Evolutionary conservation across 148 eudicot genomes (phyloP), one percentile per base, ranked within the genome.

Genomic region (Camellia sinensis): DNA sequence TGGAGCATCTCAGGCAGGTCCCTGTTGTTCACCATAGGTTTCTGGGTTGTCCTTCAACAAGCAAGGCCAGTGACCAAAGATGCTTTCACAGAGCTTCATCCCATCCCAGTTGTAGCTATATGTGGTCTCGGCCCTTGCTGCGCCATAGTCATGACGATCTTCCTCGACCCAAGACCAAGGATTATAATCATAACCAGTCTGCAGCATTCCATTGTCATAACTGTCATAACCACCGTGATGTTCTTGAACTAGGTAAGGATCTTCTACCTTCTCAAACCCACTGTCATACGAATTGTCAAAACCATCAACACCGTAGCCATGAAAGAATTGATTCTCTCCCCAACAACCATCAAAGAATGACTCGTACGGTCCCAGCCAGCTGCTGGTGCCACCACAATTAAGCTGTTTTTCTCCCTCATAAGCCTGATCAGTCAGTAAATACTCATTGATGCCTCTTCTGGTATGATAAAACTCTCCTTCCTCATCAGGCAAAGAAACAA

Each of bases 1-100:
- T 3, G 0, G 12, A 11, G n/a, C 50, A 40, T 40, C 45, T 74
- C 64, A 57, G 37, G 64, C 64, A 54, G 18, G 64, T 56, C 64
- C 46, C 14, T 14, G 5, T 22, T 22, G 29, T n/a, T 72, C 60
- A 52, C 12, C 40, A 54, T 73, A 73, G 10, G 22, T 62, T 40
- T 61, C 80, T 6, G 21, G 57, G 61, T 64, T 50, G 5, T 44
- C 18, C 44, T 14, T 4, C 5, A 22, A 46, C 71, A 65, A 10
- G 14, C 45, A 52, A 53, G 80, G 80, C 73, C 73, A 70, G 67
- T 41, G n/a, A 70, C 75, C 81, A 79, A 79, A 79, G 41, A 79
- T 40, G 14, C 60, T 79, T 59, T 80, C 80, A 66, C 80, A 78
- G 13, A 67, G 62, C 66, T 54, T 56, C 74, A 18, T 68, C 54